Evolutionary conservation across 768 basidiomycete genomes (phyloP).

Genomic region (Phylloporus arenicola): DNA sequence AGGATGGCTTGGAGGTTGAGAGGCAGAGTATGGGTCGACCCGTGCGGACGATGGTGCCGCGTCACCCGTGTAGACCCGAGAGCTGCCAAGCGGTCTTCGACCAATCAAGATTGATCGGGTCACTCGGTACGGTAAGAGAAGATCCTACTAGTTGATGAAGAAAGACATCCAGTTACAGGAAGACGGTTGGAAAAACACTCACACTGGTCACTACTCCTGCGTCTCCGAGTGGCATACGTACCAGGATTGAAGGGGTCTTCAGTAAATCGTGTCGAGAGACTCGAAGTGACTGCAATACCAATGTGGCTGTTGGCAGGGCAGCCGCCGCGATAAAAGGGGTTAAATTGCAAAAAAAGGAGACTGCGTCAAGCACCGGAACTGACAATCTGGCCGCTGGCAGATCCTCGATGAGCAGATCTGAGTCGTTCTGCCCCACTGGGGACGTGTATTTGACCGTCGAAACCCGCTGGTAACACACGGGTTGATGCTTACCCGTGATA

Average conservation of each 20-base stretch:
- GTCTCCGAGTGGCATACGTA: not conserved
- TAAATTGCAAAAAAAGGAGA: not conserved
- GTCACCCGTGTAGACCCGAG: slow-evolving; percentile 1
- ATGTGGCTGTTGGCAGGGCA: no score
- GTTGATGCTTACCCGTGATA: not conserved
- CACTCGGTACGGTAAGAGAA: not conserved
- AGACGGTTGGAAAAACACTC: not conserved
- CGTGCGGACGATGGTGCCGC: not conserved
- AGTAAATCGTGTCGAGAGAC: no score
- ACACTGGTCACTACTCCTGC: not conserved
- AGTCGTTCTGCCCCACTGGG: not conserved
- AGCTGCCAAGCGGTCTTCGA: not conserved
- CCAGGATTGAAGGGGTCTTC: no score
- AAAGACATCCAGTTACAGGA: not conserved
- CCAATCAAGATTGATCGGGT: not conserved
- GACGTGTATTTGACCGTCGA: not conserved
- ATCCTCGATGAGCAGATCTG: not conserved
- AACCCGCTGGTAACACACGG: not conserved
- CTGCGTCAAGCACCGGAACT: not conserved
- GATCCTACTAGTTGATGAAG: not conserved
- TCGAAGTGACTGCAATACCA: no score
- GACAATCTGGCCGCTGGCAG: not conserved
- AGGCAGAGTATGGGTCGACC: not conserved
- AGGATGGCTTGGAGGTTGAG: not conserved
- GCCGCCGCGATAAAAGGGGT: not conserved